Percentiles rank a stretch among this genome's conserved stretches.
These are phyloP conservation scores for Saraca asoca DNA, from an alignment of 331 rosid species.

Conservation along the genomic window DNA sequence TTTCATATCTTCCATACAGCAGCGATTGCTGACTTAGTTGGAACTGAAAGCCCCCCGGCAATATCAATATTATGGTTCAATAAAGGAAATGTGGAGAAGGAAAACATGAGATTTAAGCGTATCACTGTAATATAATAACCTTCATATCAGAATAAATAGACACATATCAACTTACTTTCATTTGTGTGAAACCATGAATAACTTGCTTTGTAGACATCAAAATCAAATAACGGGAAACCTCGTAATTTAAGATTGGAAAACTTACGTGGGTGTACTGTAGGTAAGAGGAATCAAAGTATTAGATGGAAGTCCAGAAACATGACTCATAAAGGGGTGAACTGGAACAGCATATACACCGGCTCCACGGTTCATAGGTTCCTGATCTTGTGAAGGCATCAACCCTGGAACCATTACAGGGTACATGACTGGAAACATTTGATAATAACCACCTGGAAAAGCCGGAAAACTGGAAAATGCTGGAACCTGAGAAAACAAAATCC, in stretches of 20 bases:
- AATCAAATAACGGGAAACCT: too few species aligned
- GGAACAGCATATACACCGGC: conserved; percentile 94
- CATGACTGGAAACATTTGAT: conserved; percentile 74
- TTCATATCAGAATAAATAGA: too few species aligned
- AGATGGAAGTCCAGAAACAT: conserved; percentile 63
- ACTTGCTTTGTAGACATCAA: too few species aligned
- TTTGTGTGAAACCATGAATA: too few species aligned
- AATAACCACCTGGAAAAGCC: conserved; percentile 49
- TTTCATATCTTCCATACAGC: background rate
- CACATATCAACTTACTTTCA: too few species aligned
- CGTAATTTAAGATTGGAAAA: background rate
- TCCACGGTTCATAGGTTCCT: conserved; percentile 69
- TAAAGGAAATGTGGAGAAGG: too few species aligned
- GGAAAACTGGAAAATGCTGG: conserved; percentile 38
- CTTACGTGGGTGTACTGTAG: conserved; percentile 83
- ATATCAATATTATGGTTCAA: conserved; percentile 6
- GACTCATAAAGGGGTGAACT: conserved; percentile 58
- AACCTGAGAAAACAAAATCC: conserved; percentile 50
- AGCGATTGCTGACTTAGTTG: background rate
- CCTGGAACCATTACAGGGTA: conserved; percentile 71
- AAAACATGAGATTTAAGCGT: too few species aligned
- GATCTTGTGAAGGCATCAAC: conserved; percentile 48
- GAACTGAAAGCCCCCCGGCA: background rate
- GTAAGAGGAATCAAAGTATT: conserved; percentile 78
- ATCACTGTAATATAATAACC: too few species aligned